A percentile compares a stretch with the other conserved stretches of the same genome.
These are phyloP conservation scores for Leccinum pachyderme DNA, from an alignment of 1,284 basidiomycete species.

Conservation along the genomic window DNA sequence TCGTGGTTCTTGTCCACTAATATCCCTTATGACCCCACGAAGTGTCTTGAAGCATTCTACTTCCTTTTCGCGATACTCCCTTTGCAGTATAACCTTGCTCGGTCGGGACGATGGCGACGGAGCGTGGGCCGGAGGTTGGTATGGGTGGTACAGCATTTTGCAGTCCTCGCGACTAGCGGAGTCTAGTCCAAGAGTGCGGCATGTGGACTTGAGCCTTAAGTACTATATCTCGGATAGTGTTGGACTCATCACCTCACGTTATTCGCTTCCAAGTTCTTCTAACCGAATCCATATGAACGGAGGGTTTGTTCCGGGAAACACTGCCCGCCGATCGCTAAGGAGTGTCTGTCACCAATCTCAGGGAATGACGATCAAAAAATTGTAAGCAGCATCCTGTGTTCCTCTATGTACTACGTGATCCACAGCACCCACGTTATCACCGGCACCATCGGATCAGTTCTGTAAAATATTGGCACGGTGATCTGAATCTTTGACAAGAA, in stretches of 20 bases:
- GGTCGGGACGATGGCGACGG: constrained; percentile 1
- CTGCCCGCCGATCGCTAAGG: background rate
- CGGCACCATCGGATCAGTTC: no score
- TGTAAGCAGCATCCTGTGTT: background rate
- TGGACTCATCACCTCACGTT: background rate
- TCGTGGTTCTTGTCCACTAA: constrained; percentile 14
- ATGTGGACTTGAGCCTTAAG: background rate
- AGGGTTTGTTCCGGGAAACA: background rate
- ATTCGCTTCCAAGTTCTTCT: background rate
- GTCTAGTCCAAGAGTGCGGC: background rate
- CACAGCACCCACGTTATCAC: no score
- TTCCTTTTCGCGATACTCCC: constrained; percentile 26
- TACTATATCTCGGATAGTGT: background rate
- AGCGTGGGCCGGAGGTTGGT: background rate
- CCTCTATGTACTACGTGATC: background rate
- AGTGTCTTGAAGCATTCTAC: constrained; percentile 17
- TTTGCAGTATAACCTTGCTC: constrained; percentile 16
- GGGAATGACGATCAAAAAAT: background rate
- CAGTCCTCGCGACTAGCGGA: background rate
- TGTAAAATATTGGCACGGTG: no score
- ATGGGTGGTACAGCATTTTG: constrained; percentile 3
- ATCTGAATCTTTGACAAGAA: no score
- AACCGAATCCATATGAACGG: background rate
- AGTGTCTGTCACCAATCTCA: background rate
- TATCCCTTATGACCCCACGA: constrained; percentile 13